A percentile compares a stretch with the other conserved stretches of the same genome.
Evolutionary conservation across 2,329 filamentous ascomycete species (phyloP).

Genomic region (Verticillium tricorpus): DNA sequence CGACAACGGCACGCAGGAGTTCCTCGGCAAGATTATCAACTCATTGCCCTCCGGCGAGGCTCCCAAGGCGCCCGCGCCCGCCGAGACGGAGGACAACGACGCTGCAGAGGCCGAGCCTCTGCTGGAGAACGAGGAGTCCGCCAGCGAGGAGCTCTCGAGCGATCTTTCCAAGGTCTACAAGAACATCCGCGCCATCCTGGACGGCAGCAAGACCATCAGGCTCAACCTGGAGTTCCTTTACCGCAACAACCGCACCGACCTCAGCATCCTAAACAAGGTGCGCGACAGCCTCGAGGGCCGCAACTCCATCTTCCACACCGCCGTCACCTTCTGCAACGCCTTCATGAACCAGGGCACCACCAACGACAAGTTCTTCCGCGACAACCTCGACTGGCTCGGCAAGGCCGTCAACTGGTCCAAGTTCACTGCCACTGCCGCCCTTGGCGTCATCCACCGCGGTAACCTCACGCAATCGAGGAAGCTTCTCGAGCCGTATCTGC

Average conservation of each 20-base stretch:
- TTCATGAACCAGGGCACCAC: slow-evolving; percentile 99
- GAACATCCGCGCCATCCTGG: slow-evolving; percentile 65
- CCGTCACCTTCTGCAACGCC: slow-evolving; percentile 94
- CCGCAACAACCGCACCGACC: slow-evolving; percentile 89
- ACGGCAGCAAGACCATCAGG: slow-evolving; percentile 89
- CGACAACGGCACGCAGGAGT: slow-evolving; percentile 97
- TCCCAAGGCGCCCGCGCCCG: slow-evolving; percentile 28
- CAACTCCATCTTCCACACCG: slow-evolving; percentile 97
- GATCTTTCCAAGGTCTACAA: slow-evolving; percentile 53
- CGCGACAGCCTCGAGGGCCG: slow-evolving; percentile 91
- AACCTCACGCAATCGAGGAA: slow-evolving; percentile 92
- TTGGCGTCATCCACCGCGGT: slow-evolving; percentile 94
- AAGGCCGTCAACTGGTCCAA: slow-evolving; percentile 99
- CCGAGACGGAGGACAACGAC: slow-evolving; percentile 37
- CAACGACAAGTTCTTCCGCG: slow-evolving; percentile 96
- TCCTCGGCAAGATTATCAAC: slow-evolving; percentile 82
- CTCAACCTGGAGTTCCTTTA: slow-evolving; percentile 95
- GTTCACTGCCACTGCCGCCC: slow-evolving; percentile 92
- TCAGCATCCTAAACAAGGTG: slow-evolving; percentile 91
- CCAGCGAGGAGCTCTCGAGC: slow-evolving; percentile 42
- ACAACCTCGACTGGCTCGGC: slow-evolving; percentile 95
- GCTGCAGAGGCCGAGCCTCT: slow-evolving; percentile 44
- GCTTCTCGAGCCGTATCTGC: slow-evolving; percentile 90
- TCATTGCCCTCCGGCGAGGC: slow-evolving; percentile 60
- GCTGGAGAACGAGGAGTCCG: slow-evolving; percentile 37